Evolutionary conservation across 73 alveolate genomes (phyloP).

Genomic region (Tetrahymena thermophila): DNA sequence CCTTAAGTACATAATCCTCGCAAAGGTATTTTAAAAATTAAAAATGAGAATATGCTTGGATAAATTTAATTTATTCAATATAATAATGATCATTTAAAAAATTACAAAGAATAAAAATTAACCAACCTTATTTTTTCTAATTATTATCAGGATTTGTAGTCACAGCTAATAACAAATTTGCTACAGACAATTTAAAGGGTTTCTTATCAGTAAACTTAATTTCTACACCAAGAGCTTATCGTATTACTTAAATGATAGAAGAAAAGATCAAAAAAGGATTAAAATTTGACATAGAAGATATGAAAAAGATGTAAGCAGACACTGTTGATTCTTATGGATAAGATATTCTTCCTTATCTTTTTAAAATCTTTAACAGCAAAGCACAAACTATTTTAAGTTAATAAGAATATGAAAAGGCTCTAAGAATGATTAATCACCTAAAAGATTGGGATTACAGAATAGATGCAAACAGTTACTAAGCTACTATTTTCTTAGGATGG

Average conservation of each 20-base stretch:
- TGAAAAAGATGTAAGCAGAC: background rate
- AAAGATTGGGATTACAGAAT: background rate
- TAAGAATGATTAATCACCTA: background rate
- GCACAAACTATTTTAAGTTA: background rate
- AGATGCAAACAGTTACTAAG: background rate
- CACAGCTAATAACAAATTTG: slow-evolving; percentile 79
- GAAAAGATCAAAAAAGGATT: background rate
- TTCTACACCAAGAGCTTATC: slow-evolving; percentile 36
- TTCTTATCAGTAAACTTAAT: background rate
- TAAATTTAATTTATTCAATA: too few species aligned
- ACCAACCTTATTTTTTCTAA: too few species aligned
- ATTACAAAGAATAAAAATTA: too few species aligned
- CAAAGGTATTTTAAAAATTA: slow-evolving; percentile 53
- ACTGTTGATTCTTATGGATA: background rate
- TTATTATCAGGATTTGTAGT: slow-evolving; percentile 47
- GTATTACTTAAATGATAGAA: slow-evolving; percentile 4
- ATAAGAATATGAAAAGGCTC: background rate
- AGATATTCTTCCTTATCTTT: background rate
- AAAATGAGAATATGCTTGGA: background rate
- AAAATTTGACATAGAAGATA: background rate
- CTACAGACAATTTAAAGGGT: slow-evolving; percentile 14
- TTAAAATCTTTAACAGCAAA: background rate
- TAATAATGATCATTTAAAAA: too few species aligned
- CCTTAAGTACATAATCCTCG: slow-evolving; percentile 81
- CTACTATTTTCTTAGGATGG: background rate